phyloP scores from a whole-genome alignment of 257 asterid genomes.

The Fraxinus pennsylvanica region DNA sequence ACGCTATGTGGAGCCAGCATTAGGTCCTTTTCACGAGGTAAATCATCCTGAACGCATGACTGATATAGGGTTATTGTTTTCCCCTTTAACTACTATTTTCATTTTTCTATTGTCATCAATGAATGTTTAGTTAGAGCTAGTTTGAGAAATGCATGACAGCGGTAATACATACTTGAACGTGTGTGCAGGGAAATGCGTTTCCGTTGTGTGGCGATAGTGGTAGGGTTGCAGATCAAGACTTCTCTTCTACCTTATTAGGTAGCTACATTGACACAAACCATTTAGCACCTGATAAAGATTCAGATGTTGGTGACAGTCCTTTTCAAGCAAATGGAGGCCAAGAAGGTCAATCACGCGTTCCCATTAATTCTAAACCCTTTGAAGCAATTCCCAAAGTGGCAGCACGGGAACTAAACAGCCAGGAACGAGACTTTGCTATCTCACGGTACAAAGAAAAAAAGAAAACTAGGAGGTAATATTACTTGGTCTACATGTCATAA shows the following conservation, averaged over 20 bases:
- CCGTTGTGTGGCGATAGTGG: slow-evolving; percentile 42
- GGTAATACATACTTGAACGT: too few relatives aligned
- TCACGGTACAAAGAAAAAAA: slow-evolving; percentile 87
- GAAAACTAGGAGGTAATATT: slow-evolving; percentile 80
- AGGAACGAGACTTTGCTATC: slow-evolving; percentile 78
- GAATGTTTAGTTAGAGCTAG: too few relatives aligned
- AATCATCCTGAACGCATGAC: background rate
- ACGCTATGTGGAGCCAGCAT: slow-evolving; percentile 33
- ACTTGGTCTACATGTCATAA: background rate
- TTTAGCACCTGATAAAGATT: slow-evolving; percentile 66
- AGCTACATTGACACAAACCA: slow-evolving; percentile 50
- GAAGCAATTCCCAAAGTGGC: slow-evolving; percentile 41
- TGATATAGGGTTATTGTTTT: background rate
- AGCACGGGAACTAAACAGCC: slow-evolving; percentile 67
- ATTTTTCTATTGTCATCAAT: too few relatives aligned
- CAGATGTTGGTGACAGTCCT: slow-evolving; percentile 45
- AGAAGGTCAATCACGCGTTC: slow-evolving; percentile 45
- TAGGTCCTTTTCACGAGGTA: slow-evolving; percentile 58
- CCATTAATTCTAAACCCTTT: slow-evolving; percentile 34
- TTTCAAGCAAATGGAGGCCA: slow-evolving; percentile 38
- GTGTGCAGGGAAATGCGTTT: slow-evolving; percentile 39
- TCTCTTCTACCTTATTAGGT: slow-evolving; percentile 42
- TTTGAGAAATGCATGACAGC: too few relatives aligned
- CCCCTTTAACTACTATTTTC: background rate
- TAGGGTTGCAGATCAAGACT: slow-evolving; percentile 45